These are phyloP conservation scores for Amesomyces nigricolor DNA, from an alignment of 2,329 filamentous ascomycete species.

Conservation along the genomic window DNA sequence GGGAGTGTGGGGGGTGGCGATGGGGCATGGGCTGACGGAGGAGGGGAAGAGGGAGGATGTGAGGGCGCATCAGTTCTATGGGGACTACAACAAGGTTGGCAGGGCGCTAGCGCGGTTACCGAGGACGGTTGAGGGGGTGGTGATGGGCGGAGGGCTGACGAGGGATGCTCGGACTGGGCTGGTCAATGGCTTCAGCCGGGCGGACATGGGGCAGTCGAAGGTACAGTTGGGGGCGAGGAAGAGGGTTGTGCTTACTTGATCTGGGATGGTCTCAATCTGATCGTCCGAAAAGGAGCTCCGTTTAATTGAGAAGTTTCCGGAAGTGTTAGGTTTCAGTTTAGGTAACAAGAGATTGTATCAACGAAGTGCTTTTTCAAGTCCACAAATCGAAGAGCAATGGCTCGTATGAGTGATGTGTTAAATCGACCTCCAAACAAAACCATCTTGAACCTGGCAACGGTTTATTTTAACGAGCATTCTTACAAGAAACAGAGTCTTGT, in stretches of 20 bases:
- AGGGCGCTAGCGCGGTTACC: conserved; percentile 35
- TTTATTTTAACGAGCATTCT: no score
- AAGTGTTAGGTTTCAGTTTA: no score
- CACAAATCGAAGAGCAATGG: no score
- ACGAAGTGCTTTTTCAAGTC: no score
- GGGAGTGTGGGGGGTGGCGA: conserved; percentile 49
- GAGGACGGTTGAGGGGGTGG: conserved; percentile 36
- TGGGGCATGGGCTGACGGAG: conserved; percentile 50
- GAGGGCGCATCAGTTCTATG: conserved; percentile 51
- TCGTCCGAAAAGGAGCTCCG: no score
- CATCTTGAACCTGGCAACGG: no score
- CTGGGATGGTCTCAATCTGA: not conserved
- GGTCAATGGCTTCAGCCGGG: conserved; percentile 31
- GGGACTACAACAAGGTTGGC: conserved; percentile 42
- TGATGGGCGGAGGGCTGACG: conserved; percentile 39
- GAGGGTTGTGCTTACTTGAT: not conserved
- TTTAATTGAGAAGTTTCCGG: no score
- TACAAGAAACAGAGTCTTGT: no score
- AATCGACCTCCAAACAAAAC: no score
- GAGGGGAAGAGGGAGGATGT: conserved; percentile 31
- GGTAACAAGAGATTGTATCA: no score
- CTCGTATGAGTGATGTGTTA: no score
- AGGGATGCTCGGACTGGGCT: conserved; percentile 36
- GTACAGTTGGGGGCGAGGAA: not conserved
- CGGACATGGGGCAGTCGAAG: not conserved